Conservation (phyloP, 108 stramenopile species). For the Cyclotella sp. region DNA sequence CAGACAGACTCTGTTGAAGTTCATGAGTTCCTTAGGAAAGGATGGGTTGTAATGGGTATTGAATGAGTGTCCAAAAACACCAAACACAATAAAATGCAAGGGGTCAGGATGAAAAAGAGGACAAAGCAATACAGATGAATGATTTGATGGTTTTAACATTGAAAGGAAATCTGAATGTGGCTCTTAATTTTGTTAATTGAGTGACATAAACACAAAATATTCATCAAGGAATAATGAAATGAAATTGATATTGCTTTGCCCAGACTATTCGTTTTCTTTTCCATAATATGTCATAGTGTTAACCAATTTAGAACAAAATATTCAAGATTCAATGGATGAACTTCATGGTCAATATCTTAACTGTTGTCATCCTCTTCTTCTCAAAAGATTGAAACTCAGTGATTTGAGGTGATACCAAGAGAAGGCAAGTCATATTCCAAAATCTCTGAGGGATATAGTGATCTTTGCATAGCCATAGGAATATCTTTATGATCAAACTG, state of each 20-base stretch:
- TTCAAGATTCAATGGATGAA: constrained; percentile 4
- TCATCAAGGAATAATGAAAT: too few relatives aligned
- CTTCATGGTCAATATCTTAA: background rate
- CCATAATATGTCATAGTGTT: constrained; percentile 18
- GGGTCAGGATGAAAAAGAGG: too few relatives aligned
- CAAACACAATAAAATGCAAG: too few relatives aligned
- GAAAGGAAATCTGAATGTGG: too few relatives aligned
- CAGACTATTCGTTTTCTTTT: background rate
- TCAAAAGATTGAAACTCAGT: too few relatives aligned
- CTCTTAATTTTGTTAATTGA: too few relatives aligned
- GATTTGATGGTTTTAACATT: too few relatives aligned
- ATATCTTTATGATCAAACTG: background rate
- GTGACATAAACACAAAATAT: too few relatives aligned
- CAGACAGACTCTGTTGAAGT: background rate
- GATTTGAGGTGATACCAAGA: too few relatives aligned
- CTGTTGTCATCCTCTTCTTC: background rate
- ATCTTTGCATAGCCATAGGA: constrained; percentile 2
- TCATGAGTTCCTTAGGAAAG: background rate
- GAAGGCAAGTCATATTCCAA: constrained; percentile 1
- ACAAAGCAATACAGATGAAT: too few relatives aligned
- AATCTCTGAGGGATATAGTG: background rate
- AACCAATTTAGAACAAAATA: constrained; percentile 1
- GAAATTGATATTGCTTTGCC: background rate
- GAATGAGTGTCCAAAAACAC: too few relatives aligned
- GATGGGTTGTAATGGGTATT: too few relatives aligned